Evolutionary conservation across 2,329 filamentous ascomycete species (phyloP).

Genomic region (Colletotrichum chrysophilum): DNA sequence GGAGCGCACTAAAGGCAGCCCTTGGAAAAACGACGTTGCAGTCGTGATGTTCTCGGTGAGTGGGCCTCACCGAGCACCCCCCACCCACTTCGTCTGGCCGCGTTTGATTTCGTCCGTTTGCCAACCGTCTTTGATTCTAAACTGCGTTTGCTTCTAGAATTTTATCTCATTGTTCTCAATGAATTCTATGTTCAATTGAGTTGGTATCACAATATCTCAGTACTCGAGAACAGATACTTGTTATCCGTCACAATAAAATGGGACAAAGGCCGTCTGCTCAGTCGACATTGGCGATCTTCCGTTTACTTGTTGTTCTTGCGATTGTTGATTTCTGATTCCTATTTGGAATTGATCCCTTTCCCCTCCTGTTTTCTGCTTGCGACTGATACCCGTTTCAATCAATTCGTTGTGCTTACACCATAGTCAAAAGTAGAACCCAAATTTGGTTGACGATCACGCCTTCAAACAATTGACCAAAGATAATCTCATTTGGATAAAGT

Average conservation of each 20-base stretch:
- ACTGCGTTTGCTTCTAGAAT: not conserved
- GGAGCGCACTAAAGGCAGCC: not conserved
- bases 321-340: not conserved
- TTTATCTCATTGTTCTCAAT: not conserved
- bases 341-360: not conserved
- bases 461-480: not conserved
- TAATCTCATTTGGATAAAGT: not conserved
- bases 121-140: not conserved
- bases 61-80: not conserved
- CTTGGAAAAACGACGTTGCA: not conserved
- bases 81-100: not conserved
- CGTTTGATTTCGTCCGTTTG: not conserved
- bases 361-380: not conserved
- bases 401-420: not conserved
- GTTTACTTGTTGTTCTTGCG: not conserved
- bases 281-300: not conserved
- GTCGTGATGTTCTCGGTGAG: not conserved
- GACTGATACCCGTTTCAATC: not conserved
- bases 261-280: not conserved
- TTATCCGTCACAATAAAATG: not conserved
- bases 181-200: not conserved
- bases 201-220: not conserved
- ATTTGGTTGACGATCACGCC: not conserved
- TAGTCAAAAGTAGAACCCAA: not conserved
- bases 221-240: not conserved